Percentiles rank a stretch among this genome's conserved stretches.
phyloP scores from a whole-genome alignment of 164 flowering plant genomes.

The Brasenia schreberi region DNA sequence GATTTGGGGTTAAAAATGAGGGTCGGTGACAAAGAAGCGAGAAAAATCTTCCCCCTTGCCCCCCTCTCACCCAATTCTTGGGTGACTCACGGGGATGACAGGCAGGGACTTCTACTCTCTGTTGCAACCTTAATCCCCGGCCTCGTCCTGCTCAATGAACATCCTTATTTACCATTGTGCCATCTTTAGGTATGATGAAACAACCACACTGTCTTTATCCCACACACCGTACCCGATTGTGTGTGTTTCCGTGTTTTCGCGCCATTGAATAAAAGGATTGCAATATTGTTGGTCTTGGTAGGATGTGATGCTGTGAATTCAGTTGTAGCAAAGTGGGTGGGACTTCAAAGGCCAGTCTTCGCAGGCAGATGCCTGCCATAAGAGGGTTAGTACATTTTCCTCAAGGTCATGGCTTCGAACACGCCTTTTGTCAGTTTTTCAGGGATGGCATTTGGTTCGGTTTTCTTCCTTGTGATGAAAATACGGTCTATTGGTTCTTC shows the following conservation, averaged over 20 bases:
- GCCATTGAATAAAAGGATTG: not conserved
- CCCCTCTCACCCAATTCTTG: no score
- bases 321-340: conserved; percentile 32
- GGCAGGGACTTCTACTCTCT: no score
- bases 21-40: no score
- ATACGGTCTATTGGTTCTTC: conserved; percentile 44
- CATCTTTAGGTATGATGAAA: not conserved
- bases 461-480: conserved; percentile 37
- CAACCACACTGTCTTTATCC: not conserved
- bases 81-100: no score
- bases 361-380: conserved; percentile 28
- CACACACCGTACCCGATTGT: not conserved
- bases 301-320: conserved; percentile 55
- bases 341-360: conserved; percentile 20
- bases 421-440: conserved; percentile 15
- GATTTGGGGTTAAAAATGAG: no score
- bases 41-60: no score
- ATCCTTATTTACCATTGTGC: not conserved
- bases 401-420: conserved; percentile 27
- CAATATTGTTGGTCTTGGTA: conserved; percentile 15
- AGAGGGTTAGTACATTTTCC: conserved; percentile 27
- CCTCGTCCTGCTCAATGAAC: no score
- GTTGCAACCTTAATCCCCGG: no score
- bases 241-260: conserved; percentile 2
- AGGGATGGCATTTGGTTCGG: conserved; percentile 41